Base-by-base conservation (phyloP, 83 land plant species). In the Diphasiastrum complanatum region DNA sequence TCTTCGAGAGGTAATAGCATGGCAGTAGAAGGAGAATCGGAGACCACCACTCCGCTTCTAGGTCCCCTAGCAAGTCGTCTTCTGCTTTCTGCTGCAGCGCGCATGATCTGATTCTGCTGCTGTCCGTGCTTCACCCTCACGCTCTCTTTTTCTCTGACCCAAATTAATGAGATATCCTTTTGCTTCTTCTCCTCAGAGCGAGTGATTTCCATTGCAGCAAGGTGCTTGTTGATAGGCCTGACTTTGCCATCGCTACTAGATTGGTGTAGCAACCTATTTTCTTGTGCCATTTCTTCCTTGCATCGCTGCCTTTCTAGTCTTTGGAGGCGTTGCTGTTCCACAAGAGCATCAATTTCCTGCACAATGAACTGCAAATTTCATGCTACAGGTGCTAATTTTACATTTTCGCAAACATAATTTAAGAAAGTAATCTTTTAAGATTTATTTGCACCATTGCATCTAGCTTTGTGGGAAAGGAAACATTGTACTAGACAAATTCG, bases 1-100 rank as follows among this genome's bases (percentile, higher is more conserved):
- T 76, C 79, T 34, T 76, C 79, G 12, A 47, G n/a, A 2, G 20
- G 4, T 20, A 5, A 34, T 2, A 18, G 6, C 12, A 33, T 33
- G 19, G 14, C 6, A 30, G 4, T 36, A 30, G 56, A 33, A 41
- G 38, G 8, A 33, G 64, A 31, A 4, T 1, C 29, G 28, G 11
- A 16, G 16, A 40, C 12, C 43, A 40, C 43, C 43, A 40, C 43
- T 16, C 61, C 76, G 30, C 72, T 67, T 14, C 66, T 36, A 10
- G 78, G 76, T 20, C 75, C 78, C 32, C 70, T 60, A 2, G 76
- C 76, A 30, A 71, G 59, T 8, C 63, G 24, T 24, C 70, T 64
- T 29, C 78, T 68, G 43, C 65, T 74, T 27, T 74, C 67, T 8
- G 51, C 66, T 8, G 61, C 8, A 23, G 38, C 59, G 8, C 36